Base-by-base conservation (phyloP, 768 basidiomycete genomes). In the Vararia minispora region DNA sequence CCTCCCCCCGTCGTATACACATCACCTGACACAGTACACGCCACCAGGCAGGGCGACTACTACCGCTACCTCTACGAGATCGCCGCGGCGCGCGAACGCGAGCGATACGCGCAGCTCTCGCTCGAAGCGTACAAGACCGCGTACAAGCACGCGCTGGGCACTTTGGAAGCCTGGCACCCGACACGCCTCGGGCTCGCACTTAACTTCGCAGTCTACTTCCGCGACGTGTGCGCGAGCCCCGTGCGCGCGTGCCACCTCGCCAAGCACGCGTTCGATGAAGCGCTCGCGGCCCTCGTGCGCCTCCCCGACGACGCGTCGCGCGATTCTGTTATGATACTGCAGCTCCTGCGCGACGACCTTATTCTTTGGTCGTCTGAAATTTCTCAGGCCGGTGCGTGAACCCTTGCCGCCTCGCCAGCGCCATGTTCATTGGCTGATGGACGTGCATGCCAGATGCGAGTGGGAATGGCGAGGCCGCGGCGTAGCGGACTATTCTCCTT, bases 171-270 rank as follows among this genome's bases (percentile, higher is more conserved):
- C 5, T 75, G 81, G 33, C 84, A 91, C 61, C 87, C 89, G 40
- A 91, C 89, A 44, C 74, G 87, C 50, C 65, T 92, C 41, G 89
- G 88, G 25, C 65, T 92, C 35, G 87, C 88, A 24, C 69, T 92
- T 52, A 92, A 91, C 64, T 90, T 92, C 62, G 80, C 86, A n/a
- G 89, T 92, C 35, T 92, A 85, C 66, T 90, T 84, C 58, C 88
- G 88, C 57, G 80, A 91, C 57, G 85, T 90, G 51, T 71, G 76
- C 47, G 77, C 79, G 58, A 83, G 80, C 54, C 85, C 89, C 18
- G 83, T 87, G 53, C 69, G 83, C 45, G 88, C 88, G 23, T 89
- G 86, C 57, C 82, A 84, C 56, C 68, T 91, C 42, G 88, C 86
- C 35, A 91, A 91, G 62, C 83, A 86, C 54, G 89, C 88, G 3